A percentile compares a stretch with the other conserved stretches of the same genome.
These are phyloP conservation scores for Penicillium rolfsii DNA, from an alignment of 2,329 filamentous ascomycete genomes.

Conservation along the genomic window DNA sequence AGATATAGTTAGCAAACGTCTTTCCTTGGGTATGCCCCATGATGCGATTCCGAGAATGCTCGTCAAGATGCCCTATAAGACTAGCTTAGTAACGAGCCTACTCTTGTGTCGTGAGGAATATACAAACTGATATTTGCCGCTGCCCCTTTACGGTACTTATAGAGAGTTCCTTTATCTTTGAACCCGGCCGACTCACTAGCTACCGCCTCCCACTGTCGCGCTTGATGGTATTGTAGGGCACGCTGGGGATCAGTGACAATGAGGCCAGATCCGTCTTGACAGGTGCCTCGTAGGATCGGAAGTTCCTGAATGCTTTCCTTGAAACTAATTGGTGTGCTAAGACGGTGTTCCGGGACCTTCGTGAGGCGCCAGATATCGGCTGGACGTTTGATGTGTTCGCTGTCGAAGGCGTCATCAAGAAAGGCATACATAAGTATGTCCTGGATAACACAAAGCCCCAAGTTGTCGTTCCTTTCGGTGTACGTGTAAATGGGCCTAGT, in stretches of 20 bases:
- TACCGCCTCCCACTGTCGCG: too few species aligned
- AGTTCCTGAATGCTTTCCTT: constrained; percentile 10
- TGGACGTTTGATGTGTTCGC: constrained; percentile 25
- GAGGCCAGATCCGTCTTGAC: too few species aligned
- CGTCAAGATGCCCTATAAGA: not conserved
- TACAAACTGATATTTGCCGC: too few species aligned
- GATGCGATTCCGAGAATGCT: not conserved
- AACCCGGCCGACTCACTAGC: too few species aligned
- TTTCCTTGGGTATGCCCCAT: not conserved
- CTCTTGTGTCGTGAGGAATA: too few species aligned
- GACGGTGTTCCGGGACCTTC: constrained; percentile 24
- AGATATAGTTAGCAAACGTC: not conserved
- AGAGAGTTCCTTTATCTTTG: too few species aligned
- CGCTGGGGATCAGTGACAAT: too few species aligned
- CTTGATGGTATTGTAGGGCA: too few species aligned
- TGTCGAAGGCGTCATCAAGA: constrained; percentile 27
- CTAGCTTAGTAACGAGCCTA: not conserved
- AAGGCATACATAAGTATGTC: constrained; percentile 18
- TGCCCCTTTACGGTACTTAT: too few species aligned
- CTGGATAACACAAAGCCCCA: constrained; percentile 17
- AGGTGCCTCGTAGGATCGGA: too few species aligned
- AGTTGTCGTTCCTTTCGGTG: constrained; percentile 16
- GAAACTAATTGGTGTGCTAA: constrained; percentile 30
- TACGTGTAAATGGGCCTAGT: constrained; percentile 10
- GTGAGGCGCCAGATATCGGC: constrained; percentile 28